Conservation (phyloP, 176 grass and related monocot species). For the Olyra latifolia region DNA sequence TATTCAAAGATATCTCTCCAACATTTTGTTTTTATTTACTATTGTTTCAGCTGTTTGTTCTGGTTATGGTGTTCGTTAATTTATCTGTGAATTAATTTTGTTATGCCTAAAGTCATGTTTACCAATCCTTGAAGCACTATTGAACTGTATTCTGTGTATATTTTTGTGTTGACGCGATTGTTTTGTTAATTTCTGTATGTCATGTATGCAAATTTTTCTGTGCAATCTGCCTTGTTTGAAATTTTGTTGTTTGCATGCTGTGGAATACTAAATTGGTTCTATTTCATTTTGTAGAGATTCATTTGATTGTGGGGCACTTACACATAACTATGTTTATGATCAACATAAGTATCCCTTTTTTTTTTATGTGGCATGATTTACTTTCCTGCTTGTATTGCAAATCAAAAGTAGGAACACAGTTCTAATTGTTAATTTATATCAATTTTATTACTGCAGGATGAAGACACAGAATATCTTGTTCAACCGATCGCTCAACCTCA, state of each 20-base stretch:
- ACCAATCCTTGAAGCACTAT: background rate
- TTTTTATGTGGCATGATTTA: background rate
- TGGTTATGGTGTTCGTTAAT: background rate
- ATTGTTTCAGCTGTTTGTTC: background rate
- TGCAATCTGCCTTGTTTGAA: background rate
- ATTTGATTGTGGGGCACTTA: background rate
- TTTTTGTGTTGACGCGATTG: background rate
- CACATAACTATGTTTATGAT: background rate
- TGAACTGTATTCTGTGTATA: background rate
- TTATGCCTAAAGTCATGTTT: background rate
- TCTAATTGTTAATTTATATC: background rate
- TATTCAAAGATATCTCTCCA: background rate
- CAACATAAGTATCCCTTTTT: background rate
- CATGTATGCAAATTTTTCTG: background rate
- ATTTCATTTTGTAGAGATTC: background rate
- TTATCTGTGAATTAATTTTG: background rate
- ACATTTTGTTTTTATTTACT: background rate
- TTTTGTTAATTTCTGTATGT: background rate
- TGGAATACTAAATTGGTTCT: background rate
- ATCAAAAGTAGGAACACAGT: background rate
- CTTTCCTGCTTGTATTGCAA: background rate
- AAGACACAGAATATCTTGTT: slow-evolving; percentile 83
- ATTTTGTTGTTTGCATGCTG: background rate
- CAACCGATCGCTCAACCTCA: slow-evolving; percentile 63
- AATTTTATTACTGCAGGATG: slow-evolving; percentile 54